Base-by-base conservation (phyloP, 2,329 filamentous ascomycete genomes). In the Fusarium denticulatum region DNA sequence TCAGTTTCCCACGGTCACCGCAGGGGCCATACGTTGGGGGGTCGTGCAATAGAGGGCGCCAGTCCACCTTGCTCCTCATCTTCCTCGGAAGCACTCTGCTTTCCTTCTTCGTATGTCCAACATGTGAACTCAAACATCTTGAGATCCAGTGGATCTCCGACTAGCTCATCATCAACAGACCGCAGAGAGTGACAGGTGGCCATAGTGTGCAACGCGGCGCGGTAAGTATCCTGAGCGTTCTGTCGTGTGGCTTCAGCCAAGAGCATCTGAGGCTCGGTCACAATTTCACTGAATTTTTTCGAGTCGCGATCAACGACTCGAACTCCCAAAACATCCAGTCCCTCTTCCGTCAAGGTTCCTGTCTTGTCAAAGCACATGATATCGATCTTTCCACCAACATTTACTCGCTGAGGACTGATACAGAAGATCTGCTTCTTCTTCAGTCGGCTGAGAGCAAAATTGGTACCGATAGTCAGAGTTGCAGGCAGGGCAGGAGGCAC, bases 341-440 rank as follows among this genome's bases (percentile, higher is more conserved):
- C 96, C 81, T 99, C 96, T 82, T 98, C 96, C 0, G 96, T 99
- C 60, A 99, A 85, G 0, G 96, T 99, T n/a, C 96, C 96, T 1
- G 96, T 99, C 84, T 99, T 99, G 84, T 99, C 96, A 74, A 99
- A 99, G 82, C 96, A 98, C 84, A 99, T 93, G 16, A 98, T 90
- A 79, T 99, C 96, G 8, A 99, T 85, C 82, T 98, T 98, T 56
- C 97, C 96, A 22, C 94, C 96, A 11, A 99, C 95, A 78, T 98
- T 99, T 64, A 99, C 96, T 77, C 96, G 90, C 79, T 99, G 96
- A 1, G 97, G 96, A 75, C 96, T 98, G 78, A 98, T 99, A 79
- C 96, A 99, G 80, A 97, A 99, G 42, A 99, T 98, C 47, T 95
- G 89, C 81, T 97, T 95, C 72, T 92, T 90, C 83, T 95, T 97